phyloP scores from a whole-genome alignment of 2,329 filamentous ascomycete species.

The Fusarium veterinarium region DNA sequence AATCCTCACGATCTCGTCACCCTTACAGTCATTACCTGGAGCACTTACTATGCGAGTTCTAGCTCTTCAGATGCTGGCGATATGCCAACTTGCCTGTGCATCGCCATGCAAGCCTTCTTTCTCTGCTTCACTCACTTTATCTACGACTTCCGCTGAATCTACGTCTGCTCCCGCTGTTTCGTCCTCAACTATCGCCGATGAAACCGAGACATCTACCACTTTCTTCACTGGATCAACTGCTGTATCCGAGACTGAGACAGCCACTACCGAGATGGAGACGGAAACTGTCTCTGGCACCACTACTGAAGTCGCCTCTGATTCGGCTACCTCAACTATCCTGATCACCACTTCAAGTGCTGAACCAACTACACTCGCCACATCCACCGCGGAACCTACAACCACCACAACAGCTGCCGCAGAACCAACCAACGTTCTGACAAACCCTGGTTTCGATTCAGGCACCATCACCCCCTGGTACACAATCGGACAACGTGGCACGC shows the following conservation, averaged over 20 bases:
- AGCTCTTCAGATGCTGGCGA: not conserved
- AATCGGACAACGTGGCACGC: not conserved
- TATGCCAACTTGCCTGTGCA: not conserved
- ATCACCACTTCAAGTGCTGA: not conserved
- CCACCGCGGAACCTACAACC: not conserved
- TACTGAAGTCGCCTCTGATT: not conserved
- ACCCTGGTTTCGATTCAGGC: not conserved
- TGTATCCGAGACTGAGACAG: not conserved
- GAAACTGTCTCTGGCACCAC: not conserved
- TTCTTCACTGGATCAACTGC: not conserved
- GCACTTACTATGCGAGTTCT: not conserved
- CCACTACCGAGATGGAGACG: not conserved
- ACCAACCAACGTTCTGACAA: not conserved
- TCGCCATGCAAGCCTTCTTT: not conserved
- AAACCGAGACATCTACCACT: not conserved
- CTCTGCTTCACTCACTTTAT: accelerated
- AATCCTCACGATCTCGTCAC: accelerated
- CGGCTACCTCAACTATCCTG: not conserved
- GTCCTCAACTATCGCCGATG: not conserved
- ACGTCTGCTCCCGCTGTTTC: accelerated
- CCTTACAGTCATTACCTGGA: not conserved
- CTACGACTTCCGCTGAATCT: not conserved
- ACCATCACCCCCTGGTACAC: not conserved
- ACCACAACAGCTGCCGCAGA: not conserved
- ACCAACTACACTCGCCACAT: not conserved